Conservation (phyloP, 2,329 filamentous ascomycete species). For the Apiospora arundinis region DNA sequence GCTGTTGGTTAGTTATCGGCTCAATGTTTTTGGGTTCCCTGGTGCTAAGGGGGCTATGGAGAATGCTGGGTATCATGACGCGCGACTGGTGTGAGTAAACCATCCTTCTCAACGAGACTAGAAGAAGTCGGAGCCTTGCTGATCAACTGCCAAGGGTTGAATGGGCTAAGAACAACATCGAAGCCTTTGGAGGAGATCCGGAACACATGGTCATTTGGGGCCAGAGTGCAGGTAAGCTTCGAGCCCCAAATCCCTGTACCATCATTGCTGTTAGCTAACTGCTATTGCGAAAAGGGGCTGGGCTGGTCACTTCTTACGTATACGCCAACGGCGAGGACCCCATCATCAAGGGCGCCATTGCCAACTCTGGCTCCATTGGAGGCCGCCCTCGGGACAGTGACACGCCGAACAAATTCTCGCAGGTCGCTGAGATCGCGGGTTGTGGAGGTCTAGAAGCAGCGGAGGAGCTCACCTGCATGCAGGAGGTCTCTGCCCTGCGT, state of each 20-base stretch:
- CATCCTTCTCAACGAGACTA: too few relatives aligned
- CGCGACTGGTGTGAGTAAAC: slow-evolving; percentile 8
- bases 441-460: slow-evolving; percentile 31
- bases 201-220: slow-evolving; percentile 26
- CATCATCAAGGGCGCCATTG: slow-evolving; percentile 45
- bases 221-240: slow-evolving; percentile 24
- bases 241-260: not conserved
- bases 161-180: slow-evolving; percentile 25
- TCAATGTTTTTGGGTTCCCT: slow-evolving; percentile 26
- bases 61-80: slow-evolving; percentile 24
- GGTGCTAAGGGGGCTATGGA: slow-evolving; percentile 8
- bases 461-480: slow-evolving; percentile 36
- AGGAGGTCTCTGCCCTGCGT: slow-evolving; percentile 26
- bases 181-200: slow-evolving; percentile 23
- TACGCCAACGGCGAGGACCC: slow-evolving; percentile 32
- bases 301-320: slow-evolving; percentile 12
- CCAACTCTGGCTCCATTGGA: slow-evolving; percentile 24
- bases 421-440: slow-evolving; percentile 32
- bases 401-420: slow-evolving; percentile 36
- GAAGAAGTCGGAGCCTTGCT: not conserved
- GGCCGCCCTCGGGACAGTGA: slow-evolving; percentile 28
- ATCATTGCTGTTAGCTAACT: not conserved
- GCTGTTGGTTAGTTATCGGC: slow-evolving; percentile 14
- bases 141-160: not conserved
- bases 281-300: not conserved